Base-by-base conservation (phyloP, 148 eudicot genomes). In the Rhododendron williamsianum region DNA sequence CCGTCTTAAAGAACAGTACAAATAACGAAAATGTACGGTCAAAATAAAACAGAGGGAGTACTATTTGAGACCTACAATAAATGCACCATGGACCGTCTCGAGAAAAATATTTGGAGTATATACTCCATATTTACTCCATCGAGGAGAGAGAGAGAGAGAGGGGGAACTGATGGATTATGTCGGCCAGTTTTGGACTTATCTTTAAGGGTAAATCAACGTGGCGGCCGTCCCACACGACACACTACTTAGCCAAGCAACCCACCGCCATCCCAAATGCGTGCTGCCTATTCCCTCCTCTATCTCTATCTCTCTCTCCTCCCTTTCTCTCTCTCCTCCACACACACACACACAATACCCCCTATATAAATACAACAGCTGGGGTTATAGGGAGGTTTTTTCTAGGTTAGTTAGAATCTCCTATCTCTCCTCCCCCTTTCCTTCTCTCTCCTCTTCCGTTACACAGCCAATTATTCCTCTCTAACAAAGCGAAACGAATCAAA, bases 131-230 rank as follows among this genome's bases (percentile, higher is more conserved):
- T 56, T 54, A 54, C 19, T 56, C 60, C 60, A 54, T 15, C 19
- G 6, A 43, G 3, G 45, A 30, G 35, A 51, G 23, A 67, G 35
- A 35, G 51, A 46, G 56, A 36, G 49, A 41, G 7, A 10, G 27
- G n/a, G 78, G 9, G 35, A 33, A 77, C 71, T 48, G 84, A 87
- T 85, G 82, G 83, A 30, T 4, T 82, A 19, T 87, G 91, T 89
- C 89, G 91, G 86, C 84, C 89, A 60, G 30, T 43, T 71, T 89
- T 87, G 91, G 85, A 87, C 87, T 89, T 85, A 79, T 72, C 84
- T 77, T 23, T 85, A 23, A 87, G 87, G 80, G 60, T 21, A 63
- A 45, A 84, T 72, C 54, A 83, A 83, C 90, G 90, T 89, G 90
- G 90, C 89, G 84, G 87, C 86, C 90, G 77, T 81, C 73, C 82